Base-by-base conservation (phyloP, 2,329 filamentous ascomycete species). In the Leptographium lundbergii region DNA sequence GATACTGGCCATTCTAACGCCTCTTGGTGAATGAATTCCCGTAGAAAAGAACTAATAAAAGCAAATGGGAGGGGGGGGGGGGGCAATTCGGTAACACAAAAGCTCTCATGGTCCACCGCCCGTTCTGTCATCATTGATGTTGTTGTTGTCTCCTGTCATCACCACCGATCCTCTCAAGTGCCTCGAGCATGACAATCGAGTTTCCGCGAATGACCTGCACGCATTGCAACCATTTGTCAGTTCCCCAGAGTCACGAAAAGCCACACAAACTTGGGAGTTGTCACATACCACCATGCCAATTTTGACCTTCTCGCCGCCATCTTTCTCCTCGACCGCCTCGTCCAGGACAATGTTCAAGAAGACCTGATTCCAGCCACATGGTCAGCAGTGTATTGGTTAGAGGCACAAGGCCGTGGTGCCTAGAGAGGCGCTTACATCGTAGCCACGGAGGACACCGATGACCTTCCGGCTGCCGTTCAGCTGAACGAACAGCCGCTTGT, bases 261-360 rank as follows among this genome's bases (percentile, higher is more conserved):
- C n/a, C 24, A 6, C 4, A 22, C n/a, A 13, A n/a, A 22, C 32
- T 13, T 3, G 13, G 22, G 36, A 25, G 11, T 1, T 17, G 11
- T 13, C 10, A 52, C 87, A 64, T 82, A 91, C 92, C 62, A 95
- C 89, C 87, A 95, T 96, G 70, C 94, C 94, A 61, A 97, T 80
- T 67, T 85, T 82, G 65, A 88, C 85, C 75, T 96, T 96, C 76
- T 95, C 91, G 61, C 91, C 91, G 62, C 89, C 89, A 24, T 87
- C 81, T 74, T 95, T 96, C 78, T 96, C 91, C 73, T 99, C 94
- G 54, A 96, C 85, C 24, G 94, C 92, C 67, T 99, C 94, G 72
- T 99, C 95, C 27, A 99, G 82, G 51, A 99, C 94, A 70, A 99
- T 91, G 76, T 99, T 99, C 69, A 99, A 79, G 77, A 97, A 99